Evolutionary conservation across 768 basidiomycete species (phyloP), one percentile per base, ranked within the genome.

Genomic region (Collybiopsis luxurians): DNA sequence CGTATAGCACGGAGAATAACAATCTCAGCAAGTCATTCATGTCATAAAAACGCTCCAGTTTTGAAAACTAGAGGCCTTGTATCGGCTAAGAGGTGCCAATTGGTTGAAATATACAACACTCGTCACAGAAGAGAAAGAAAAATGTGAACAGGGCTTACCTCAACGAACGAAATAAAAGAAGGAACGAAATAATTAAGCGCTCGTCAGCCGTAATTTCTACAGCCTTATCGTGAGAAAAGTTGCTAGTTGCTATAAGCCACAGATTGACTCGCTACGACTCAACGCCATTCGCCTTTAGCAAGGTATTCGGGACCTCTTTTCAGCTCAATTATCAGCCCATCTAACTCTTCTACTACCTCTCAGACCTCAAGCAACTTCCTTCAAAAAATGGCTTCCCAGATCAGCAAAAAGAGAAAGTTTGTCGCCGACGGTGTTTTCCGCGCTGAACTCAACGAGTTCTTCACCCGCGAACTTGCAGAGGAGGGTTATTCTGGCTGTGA

Each of bases 401-500:
- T 97, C 82, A 93, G 91, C 83, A 97, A 98, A 80, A 96, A 95
- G 82, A 87, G 94, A 82, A 98, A 95, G 85, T 95, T 96, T 69
- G 91, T 96, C 68, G 94, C 95, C 56, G 95, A 97, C 72, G 95
- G 95, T 87, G 95, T 98, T 56, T 96, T 95, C 85, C 94, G 93
- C 72, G 97, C 97, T 64, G 97, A 99, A 79, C 85, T 99, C 73
- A 93, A 93, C 71, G 97, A 99, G 77, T 98, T 99, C 84, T 97
- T 98, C 76, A 92, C 87, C 59, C 88, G 95, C 65, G 96, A 98
- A 77, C 91, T 98, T 67, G 92, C 97, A 54, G 95, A 95, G 77
- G 97, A 99, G 77, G 96, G 96, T 66, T 99, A 98, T 85, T 98
- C 97, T 77, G 97, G 97, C 55, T 99, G 97, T 75, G 97, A 99